phyloP scores from a whole-genome alignment of 106 monocot genomes.

The Posidonia australis region DNA sequence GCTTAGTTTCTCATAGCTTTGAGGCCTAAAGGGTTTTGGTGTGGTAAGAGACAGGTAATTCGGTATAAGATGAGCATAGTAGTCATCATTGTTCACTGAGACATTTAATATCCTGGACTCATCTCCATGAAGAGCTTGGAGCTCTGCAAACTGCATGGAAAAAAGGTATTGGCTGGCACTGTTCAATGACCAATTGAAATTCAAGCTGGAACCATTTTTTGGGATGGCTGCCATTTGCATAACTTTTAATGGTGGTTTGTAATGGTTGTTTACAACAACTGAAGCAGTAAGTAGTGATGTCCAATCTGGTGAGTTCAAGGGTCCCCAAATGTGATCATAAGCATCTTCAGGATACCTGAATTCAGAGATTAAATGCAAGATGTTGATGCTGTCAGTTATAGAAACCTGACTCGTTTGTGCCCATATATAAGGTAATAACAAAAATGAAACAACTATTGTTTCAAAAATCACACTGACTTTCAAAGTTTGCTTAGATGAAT shows the following conservation, averaged over 20 bases:
- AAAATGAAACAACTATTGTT: too few species aligned
- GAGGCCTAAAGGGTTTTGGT: background rate
- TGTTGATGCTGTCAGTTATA: too few species aligned
- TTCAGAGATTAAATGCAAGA: too few species aligned
- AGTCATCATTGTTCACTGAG: background rate
- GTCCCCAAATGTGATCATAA: too few species aligned
- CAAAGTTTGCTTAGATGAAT: too few species aligned
- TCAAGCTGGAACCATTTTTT: background rate
- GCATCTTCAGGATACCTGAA: too few species aligned
- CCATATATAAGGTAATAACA: too few species aligned
- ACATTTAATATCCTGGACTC: slow-evolving; percentile 17
- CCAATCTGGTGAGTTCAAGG: too few species aligned
- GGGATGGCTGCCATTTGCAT: slow-evolving; percentile 18
- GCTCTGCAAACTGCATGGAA: slow-evolving; percentile 20
- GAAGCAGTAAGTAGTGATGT: background rate
- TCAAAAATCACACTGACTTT: too few species aligned
- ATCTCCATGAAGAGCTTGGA: background rate
- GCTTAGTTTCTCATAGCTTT: background rate
- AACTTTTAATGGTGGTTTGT: slow-evolving; percentile 18
- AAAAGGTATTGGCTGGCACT: background rate
- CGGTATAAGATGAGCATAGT: background rate
- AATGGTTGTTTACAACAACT: background rate
- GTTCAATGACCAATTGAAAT: background rate
- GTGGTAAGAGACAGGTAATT: background rate
- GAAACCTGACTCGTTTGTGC: too few species aligned